A percentile compares a stretch with the other conserved stretches of the same genome.
Conservation (phyloP, 2,329 filamentous ascomycete genomes). For the Penicillium sp. region DNA sequence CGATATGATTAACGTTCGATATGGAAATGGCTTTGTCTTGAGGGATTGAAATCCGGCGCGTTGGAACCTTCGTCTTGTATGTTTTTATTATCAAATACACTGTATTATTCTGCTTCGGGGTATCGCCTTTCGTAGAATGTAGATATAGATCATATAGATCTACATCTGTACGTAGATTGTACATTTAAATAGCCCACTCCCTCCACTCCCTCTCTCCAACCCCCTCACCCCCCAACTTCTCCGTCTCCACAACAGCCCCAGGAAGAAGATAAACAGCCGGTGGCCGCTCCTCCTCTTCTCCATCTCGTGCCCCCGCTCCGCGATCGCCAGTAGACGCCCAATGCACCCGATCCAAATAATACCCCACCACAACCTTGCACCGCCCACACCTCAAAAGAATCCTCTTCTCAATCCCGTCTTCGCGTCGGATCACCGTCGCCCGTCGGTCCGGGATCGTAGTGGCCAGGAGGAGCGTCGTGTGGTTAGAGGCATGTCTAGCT, state of each 20-base stretch:
- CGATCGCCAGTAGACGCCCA: slow-evolving; percentile 25
- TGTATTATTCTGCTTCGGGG: slow-evolving; percentile 7
- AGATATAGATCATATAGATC: not conserved
- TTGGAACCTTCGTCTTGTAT: slow-evolving; percentile 11
- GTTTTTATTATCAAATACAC: slow-evolving; percentile 13
- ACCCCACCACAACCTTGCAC: slow-evolving; percentile 62
- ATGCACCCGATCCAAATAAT: slow-evolving; percentile 58
- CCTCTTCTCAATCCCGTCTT: slow-evolving; percentile 68
- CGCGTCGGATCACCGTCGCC: slow-evolving; percentile 53
- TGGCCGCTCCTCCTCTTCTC: slow-evolving; percentile 34
- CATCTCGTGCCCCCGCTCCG: slow-evolving; percentile 17
- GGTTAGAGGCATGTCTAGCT: slow-evolving; percentile 21
- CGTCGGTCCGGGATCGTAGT: slow-evolving; percentile 50
- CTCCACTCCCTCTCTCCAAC: slow-evolving; percentile 40
- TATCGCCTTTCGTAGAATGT: not conserved
- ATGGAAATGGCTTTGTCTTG: slow-evolving; percentile 15
- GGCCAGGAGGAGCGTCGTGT: slow-evolving; percentile 54
- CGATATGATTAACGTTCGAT: slow-evolving; percentile 22
- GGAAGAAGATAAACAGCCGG: slow-evolving; percentile 61
- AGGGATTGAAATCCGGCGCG: slow-evolving; percentile 9
- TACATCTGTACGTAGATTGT: not conserved
- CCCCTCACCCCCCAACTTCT: slow-evolving; percentile 50
- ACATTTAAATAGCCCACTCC: slow-evolving; percentile 23
- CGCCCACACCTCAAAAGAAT: slow-evolving; percentile 59
- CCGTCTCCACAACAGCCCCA: slow-evolving; percentile 59